Conservation (phyloP, 345 rosid genomes). For the Ailanthus altissimus region DNA sequence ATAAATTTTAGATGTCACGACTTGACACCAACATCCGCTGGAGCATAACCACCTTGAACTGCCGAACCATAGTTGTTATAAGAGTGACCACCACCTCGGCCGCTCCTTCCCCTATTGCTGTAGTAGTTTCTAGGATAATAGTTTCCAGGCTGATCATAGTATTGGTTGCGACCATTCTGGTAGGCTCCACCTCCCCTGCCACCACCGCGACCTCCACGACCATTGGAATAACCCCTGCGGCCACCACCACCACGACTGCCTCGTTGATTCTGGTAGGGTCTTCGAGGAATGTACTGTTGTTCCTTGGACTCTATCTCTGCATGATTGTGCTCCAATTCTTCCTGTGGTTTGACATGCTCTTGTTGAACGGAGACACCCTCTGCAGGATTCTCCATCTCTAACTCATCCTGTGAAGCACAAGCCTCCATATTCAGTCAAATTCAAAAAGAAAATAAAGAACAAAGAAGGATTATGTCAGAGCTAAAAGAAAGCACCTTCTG, state of each 20-base stretch:
- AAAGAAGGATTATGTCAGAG: no score
- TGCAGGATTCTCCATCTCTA: constrained; percentile 38
- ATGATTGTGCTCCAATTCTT: constrained; percentile 40
- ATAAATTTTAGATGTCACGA: constrained; percentile 29
- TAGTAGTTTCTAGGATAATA: constrained; percentile 68
- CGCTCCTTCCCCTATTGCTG: constrained; percentile 64
- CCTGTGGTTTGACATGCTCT: constrained; percentile 44
- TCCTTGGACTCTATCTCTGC: constrained; percentile 43
- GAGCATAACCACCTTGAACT: constrained; percentile 51
- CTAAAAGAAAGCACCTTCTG: constrained; percentile 44
- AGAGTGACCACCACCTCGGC: constrained; percentile 53
- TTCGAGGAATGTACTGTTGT: constrained; percentile 56
- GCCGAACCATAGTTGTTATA: constrained; percentile 43
- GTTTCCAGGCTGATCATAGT: constrained; percentile 66
- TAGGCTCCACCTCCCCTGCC: constrained; percentile 69
- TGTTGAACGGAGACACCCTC: constrained; percentile 46
- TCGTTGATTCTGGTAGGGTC: constrained; percentile 67
- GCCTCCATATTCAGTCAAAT: constrained; percentile 6
- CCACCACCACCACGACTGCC: constrained; percentile 69
- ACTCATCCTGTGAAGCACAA: constrained; percentile 47
- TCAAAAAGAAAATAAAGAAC: neutral
- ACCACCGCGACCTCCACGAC: constrained; percentile 69
- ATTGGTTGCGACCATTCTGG: constrained; percentile 66
- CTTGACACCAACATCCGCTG: constrained; percentile 51
- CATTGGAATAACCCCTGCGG: constrained; percentile 65